Conservation (phyloP, 148 eudicot species). For the Vaccinium vitisidaea region DNA sequence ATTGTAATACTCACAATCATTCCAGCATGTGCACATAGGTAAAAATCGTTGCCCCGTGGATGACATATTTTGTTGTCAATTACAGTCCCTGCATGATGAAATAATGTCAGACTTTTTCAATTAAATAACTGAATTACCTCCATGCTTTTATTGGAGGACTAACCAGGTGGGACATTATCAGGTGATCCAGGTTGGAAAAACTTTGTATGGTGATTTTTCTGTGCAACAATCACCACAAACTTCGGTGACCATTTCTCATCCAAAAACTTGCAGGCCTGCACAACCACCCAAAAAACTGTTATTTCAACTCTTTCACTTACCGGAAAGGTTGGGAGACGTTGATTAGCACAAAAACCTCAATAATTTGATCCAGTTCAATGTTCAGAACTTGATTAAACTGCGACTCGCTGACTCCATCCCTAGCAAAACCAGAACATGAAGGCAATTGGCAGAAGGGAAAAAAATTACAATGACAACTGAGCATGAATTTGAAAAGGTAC, state of each 20-base stretch:
- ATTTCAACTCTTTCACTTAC: neutral
- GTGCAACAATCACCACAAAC: conserved; percentile 77
- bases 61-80: conserved; percentile 91
- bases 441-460: neutral
- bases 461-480: no score
- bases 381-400: conserved; percentile 92
- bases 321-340: neutral
- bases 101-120: neutral
- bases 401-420: conserved; percentile 93
- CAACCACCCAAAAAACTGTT: neutral
- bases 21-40: conserved; percentile 92
- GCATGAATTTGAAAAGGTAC: neutral
- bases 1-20: conserved; percentile 66
- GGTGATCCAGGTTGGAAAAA: conserved; percentile 75
- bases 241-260: conserved; percentile 88
- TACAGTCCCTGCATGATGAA: conserved; percentile 59
- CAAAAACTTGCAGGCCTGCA: conserved; percentile 75
- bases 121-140: neutral
- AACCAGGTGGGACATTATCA: conserved; percentile 92
- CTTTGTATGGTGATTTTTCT: conserved; percentile 90
- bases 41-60: conserved; percentile 83
- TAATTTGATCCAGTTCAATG: conserved; percentile 75
- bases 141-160: conserved; percentile 4
- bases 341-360: conserved; percentile 47
- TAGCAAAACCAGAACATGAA: conserved; percentile 9